Base-by-base conservation (phyloP, 225 moss, liverwort and hornwort genomes). In the Bryum argenteum region DNA sequence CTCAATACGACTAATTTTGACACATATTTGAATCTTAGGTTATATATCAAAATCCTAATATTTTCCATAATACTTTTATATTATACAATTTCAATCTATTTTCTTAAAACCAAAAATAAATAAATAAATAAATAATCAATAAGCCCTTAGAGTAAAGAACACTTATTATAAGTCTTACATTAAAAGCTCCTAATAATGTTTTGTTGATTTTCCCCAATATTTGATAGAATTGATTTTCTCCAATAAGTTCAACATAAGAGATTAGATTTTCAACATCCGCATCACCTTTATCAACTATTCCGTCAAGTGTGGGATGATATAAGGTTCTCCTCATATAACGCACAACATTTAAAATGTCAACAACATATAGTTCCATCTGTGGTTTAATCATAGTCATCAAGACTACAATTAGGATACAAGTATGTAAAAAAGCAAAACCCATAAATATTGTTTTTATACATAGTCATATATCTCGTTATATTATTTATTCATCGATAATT, bases 191-290 rank as follows among this genome's bases (percentile, higher is more conserved):
- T 23, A 42, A 70, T 33, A 97, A 59, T 8, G 88, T 87, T 74
- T 69, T 77, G 59, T 90, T 83, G 22, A 97, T 86, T n/a, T 79
- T 86, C 17, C 73, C 9, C 6, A 87, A 66, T 5, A 76, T 51
- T 9, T 76, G 56, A 26, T 80, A 73, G 67, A 90, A 90, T 63
- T 89, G 96, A 60, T 71, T 77, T 85, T 97, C 96, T 19, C 90
- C 91, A 54, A 97, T 97, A 10, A 97, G 82, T 4, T 97, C 96
- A 33, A 89, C 39, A 67, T 93, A 97, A 48, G 93, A 79, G 24
- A 83, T 56, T 53, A 97, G 78, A 58, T 90, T 93, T 5, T 91
- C 90, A 9, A 83, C 63, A 50, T 89, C 58, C 1, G 58, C 83
- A 71, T 91, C 90, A 48, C 86, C 83, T 86, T 89, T 89, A 39